A percentile compares a stretch with the other conserved stretches of the same genome.
Conservation (phyloP, 1,284 basidiomycete genomes). For the Ceratobasidium sp. region DNA sequence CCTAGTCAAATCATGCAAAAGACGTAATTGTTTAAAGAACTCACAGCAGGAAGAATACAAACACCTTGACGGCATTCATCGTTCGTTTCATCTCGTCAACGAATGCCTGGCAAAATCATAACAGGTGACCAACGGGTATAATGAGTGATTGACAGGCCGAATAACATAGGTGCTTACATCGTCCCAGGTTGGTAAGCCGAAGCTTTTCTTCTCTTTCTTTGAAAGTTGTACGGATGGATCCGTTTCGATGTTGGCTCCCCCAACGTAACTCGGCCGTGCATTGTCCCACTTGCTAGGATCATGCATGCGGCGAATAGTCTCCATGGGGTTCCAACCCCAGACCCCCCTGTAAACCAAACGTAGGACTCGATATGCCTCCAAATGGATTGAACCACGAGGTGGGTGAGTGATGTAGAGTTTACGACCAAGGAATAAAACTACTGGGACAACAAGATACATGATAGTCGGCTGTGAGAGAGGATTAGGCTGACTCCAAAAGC, state of each 20-base stretch:
- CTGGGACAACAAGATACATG: conserved; percentile 50
- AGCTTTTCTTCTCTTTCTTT: conserved; percentile 43
- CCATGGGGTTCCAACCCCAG: conserved; percentile 48
- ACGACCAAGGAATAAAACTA: conserved; percentile 51
- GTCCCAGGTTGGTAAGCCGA: conserved; percentile 51
- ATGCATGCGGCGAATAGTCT: conserved; percentile 43
- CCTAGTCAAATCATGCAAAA: background rate
- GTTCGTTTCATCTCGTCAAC: conserved; percentile 55
- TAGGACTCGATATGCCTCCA: conserved; percentile 44
- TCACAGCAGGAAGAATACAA: conserved; percentile 41
- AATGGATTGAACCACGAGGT: conserved; percentile 52
- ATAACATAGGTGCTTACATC: conserved; percentile 34
- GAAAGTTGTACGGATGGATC: conserved; percentile 45
- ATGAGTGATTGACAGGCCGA: background rate
- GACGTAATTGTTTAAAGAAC: background rate
- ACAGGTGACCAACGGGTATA: conserved; percentile 7
- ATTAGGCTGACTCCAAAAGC: conserved; percentile 11
- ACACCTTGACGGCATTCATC: conserved; percentile 55
- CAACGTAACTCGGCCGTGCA: conserved; percentile 41
- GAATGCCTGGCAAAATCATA: conserved; percentile 44
- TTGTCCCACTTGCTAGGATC: conserved; percentile 51
- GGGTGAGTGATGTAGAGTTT: conserved; percentile 52
- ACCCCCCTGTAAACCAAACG: conserved; percentile 45
- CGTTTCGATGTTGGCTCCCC: background rate
- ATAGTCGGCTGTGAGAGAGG: conserved; percentile 50